Conservation (phyloP, 768 basidiomycete genomes). For the Lentinula guzmanii region DNA sequence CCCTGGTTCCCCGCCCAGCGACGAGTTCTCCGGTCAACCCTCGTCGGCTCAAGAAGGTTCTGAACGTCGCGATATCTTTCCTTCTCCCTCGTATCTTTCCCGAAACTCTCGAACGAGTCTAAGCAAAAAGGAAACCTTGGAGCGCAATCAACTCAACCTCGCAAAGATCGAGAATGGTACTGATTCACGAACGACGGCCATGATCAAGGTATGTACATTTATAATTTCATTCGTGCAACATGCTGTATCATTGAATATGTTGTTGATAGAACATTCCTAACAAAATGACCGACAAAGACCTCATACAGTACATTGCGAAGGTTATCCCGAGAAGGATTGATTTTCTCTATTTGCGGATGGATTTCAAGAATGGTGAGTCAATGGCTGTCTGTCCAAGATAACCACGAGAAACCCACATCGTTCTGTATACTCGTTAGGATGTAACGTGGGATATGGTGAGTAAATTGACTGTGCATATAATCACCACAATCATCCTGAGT, state of each 20-base stretch:
- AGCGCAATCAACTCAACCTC: slow-evolving; percentile 60
- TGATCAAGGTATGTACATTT: slow-evolving; percentile 58
- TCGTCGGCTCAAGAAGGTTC: neutral
- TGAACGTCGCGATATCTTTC: neutral
- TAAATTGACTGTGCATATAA: neutral
- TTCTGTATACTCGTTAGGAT: slow-evolving; percentile 35
- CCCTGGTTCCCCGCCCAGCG: neutral
- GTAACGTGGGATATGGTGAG: slow-evolving; percentile 49
- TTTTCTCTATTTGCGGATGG: slow-evolving; percentile 85
- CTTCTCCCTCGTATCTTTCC: neutral
- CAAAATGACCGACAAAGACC: slow-evolving; percentile 77
- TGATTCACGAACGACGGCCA: slow-evolving; percentile 80
- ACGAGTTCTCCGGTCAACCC: neutral
- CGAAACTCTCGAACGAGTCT: neutral
- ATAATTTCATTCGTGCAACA: neutral
- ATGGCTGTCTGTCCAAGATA: neutral
- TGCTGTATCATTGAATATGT: neutral
- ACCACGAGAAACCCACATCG: neutral
- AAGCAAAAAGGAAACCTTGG: slow-evolving; percentile 13
- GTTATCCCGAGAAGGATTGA: slow-evolving; percentile 77
- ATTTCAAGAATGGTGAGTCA: slow-evolving; percentile 70
- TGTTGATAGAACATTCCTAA: slow-evolving; percentile 67
- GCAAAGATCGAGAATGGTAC: slow-evolving; percentile 67
- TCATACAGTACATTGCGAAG: slow-evolving; percentile 59
- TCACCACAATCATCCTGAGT: neutral